These are phyloP conservation scores for Trichosanthes cucumerina DNA, from an alignment of 306 rosid genomes.

Conservation along the genomic window DNA sequence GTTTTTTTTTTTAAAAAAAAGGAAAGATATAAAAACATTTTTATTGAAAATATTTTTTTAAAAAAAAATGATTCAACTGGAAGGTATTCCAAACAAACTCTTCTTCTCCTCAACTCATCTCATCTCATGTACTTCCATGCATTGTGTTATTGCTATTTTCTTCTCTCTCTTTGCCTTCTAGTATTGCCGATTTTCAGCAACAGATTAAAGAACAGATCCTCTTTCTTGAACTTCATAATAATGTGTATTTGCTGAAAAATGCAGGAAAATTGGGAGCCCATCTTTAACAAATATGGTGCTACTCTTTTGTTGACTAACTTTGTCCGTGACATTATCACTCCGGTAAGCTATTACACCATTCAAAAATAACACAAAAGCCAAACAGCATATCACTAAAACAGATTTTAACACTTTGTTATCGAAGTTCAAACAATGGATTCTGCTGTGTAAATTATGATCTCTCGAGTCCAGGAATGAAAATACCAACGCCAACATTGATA, in stretches of 20 bases:
- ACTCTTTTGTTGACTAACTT: slow-evolving; percentile 38
- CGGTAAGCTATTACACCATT: slow-evolving; percentile 25
- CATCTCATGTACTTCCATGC: neutral
- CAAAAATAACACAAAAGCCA: neutral
- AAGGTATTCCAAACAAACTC: no score
- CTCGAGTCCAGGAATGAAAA: neutral
- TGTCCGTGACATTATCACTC: slow-evolving; percentile 24
- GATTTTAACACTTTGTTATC: neutral
- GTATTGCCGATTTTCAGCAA: neutral
- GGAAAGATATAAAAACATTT: no score
- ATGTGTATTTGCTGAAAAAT: slow-evolving; percentile 3
- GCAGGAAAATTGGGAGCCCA: slow-evolving; percentile 66
- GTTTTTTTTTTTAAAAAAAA: no score
- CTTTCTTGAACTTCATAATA: neutral
- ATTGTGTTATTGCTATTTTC: neutral
- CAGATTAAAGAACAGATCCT: neutral
- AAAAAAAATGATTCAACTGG: no score
- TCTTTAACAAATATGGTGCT: slow-evolving; percentile 40
- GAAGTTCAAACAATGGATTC: neutral
- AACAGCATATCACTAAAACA: neutral
- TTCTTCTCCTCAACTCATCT: neutral
- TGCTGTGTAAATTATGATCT: neutral
- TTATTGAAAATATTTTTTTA: no score
- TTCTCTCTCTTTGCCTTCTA: neutral
- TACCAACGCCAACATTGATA: no score